A percentile compares a stretch with the other conserved stretches of the same genome.
Conservation (phyloP, 2,329 filamentous ascomycete genomes). For the Phaeosphaeria sp. region DNA sequence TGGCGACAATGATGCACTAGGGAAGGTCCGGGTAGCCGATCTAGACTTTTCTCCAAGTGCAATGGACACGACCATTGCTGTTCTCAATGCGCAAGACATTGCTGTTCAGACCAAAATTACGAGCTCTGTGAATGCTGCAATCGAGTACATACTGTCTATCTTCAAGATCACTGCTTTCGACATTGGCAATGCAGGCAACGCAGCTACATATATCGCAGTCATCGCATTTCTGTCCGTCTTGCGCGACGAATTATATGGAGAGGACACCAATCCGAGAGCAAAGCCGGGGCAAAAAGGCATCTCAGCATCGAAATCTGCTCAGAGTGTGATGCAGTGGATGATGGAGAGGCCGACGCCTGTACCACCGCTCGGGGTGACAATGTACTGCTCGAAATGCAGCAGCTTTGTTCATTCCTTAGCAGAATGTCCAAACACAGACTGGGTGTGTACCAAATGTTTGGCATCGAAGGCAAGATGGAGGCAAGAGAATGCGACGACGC, state of each 20-base stretch:
- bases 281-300: conserved; percentile 16
- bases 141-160: conserved; percentile 12
- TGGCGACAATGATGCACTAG: conserved; percentile 10
- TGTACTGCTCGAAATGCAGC: conserved; percentile 17
- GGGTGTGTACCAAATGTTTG: conserved; percentile 13
- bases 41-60: conserved; percentile 16
- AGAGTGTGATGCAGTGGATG: conserved; percentile 13
- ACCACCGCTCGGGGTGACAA: conserved; percentile 15
- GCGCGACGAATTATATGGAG: conserved; percentile 13
- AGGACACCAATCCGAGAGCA: conserved; percentile 3
- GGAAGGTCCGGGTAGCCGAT: conserved; percentile 4
- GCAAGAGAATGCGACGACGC: conserved; percentile 15
- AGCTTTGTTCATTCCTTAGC: conserved; percentile 5
- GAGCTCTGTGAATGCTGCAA: background rate
- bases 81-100: conserved; percentile 21
- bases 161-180: conserved; percentile 8
- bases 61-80: conserved; percentile 16
- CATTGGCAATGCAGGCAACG: conserved; percentile 14
- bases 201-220: conserved; percentile 20
- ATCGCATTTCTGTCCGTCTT: conserved; percentile 17
- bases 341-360: conserved; percentile 21
- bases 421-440: conserved; percentile 9
- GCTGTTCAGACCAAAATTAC: conserved; percentile 17
- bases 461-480: conserved; percentile 9
- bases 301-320: conserved; percentile 12